Conservation (phyloP, 2,329 filamentous ascomycete species). For the Sarocladium brachiariae region DNA sequence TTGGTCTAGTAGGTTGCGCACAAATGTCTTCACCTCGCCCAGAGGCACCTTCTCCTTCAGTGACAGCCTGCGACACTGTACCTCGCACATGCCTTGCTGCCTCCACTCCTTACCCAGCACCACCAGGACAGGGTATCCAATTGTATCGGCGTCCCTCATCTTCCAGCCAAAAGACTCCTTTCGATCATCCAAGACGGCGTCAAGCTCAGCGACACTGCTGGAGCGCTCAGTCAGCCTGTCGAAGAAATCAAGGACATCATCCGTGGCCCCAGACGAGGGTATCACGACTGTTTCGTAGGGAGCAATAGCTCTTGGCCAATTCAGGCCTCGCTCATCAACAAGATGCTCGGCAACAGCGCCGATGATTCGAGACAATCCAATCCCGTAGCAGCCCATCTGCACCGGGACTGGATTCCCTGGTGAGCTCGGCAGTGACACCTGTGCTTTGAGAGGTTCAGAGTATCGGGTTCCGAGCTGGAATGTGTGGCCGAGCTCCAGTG, state of each 20-base stretch:
- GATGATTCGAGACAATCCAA: conserved; percentile 86
- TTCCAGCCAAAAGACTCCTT: conserved; percentile 70
- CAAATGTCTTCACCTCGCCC: conserved; percentile 37
- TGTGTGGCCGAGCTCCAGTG: conserved; percentile 89
- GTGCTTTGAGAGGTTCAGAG: conserved; percentile 64
- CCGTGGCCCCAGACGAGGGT: conserved; percentile 36
- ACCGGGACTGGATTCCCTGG: conserved; percentile 43
- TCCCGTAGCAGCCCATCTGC: conserved; percentile 95
- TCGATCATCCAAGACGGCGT: conserved; percentile 70
- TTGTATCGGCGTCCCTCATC: conserved; percentile 78
- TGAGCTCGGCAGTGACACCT: conserved; percentile 36
- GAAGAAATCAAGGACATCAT: conserved; percentile 53
- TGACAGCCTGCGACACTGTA: conserved; percentile 67
- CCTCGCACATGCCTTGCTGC: conserved; percentile 54
- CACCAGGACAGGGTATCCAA: conserved; percentile 80
- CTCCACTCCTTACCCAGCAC: conserved; percentile 69
- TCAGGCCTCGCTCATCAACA: conserved; percentile 65
- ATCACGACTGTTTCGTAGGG: conserved; percentile 74
- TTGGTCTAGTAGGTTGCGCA: conserved; percentile 32
- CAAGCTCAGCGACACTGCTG: conserved; percentile 32
- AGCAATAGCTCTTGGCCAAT: conserved; percentile 82
- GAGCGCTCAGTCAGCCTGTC: conserved; percentile 41
- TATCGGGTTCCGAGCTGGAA: conserved; percentile 92
- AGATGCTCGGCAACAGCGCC: conserved; percentile 75
- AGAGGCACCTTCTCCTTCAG: conserved; percentile 53